These are phyloP conservation scores for Amphicarpaea edgeworthii DNA, from an alignment of 306 rosid genomes.

Conservation along the genomic window DNA sequence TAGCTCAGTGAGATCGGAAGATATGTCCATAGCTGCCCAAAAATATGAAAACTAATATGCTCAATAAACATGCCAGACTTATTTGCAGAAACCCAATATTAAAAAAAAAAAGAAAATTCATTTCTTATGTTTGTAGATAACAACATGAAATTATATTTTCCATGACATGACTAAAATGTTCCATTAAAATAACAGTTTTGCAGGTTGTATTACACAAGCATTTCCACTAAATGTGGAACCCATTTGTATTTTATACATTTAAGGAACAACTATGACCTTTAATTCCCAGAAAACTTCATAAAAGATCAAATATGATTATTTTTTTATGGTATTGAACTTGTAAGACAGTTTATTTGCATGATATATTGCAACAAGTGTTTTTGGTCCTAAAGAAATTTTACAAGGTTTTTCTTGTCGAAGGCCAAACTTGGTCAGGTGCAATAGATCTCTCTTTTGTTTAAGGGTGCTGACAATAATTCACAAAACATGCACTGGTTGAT, in stretches of 20 bases:
- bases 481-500: slow-evolving; percentile 31
- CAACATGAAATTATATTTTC: slow-evolving; percentile 20
- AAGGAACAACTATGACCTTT: slow-evolving; percentile 21
- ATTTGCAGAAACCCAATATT: slow-evolving; percentile 6
- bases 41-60: slow-evolving; percentile 36
- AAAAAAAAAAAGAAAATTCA: slow-evolving; percentile 2
- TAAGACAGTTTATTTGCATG: not conserved
- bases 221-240: not conserved
- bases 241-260: not conserved
- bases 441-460: slow-evolving; percentile 28
- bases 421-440: slow-evolving; percentile 9
- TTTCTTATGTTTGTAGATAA: slow-evolving; percentile 27
- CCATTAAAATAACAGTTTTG: slow-evolving; percentile 20
- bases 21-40: slow-evolving; percentile 84
- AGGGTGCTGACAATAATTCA: slow-evolving; percentile 5
- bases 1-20: slow-evolving; percentile 96
- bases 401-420: slow-evolving; percentile 1
- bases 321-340: not conserved
- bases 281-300: slow-evolving; percentile 6
- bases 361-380: slow-evolving; percentile 16
- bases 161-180: slow-evolving; percentile 24
- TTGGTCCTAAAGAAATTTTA: slow-evolving; percentile 14
- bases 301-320: slow-evolving; percentile 9
- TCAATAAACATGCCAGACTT: slow-evolving; percentile 22
- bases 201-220: not conserved